These are phyloP conservation scores for Chalaropsis ovoidea DNA, from an alignment of 2,329 filamentous ascomycete genomes.

Conservation along the genomic window DNA sequence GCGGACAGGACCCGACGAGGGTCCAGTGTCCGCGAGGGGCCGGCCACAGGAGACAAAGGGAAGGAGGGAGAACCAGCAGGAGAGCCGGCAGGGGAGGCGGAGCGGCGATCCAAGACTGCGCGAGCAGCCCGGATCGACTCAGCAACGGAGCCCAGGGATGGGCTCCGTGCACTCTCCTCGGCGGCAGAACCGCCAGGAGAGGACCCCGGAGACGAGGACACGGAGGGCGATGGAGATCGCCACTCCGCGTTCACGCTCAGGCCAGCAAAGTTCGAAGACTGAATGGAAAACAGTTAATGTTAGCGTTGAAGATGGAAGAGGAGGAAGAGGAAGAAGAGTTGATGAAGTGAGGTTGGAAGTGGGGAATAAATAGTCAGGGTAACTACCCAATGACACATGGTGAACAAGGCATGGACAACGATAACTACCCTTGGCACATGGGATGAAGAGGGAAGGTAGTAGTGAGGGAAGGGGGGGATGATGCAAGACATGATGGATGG, in stretches of 20 bases:
- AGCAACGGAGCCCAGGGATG: background rate
- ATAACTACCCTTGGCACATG: background rate
- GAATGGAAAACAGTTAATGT: background rate
- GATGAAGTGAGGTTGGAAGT: background rate
- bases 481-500: background rate
- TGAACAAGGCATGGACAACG: background rate
- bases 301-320: background rate
- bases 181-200: background rate
- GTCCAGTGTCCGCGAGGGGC: background rate
- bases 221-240: background rate
- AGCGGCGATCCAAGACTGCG: background rate
- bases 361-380: background rate
- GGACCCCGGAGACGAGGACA: background rate
- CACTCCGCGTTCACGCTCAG: background rate
- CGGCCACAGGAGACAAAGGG: background rate
- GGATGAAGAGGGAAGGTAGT: background rate
- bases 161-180: background rate
- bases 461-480: background rate
- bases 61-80: background rate
- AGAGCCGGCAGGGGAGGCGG: background rate
- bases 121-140: background rate
- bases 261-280: conserved; percentile 1
- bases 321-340: background rate
- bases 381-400: background rate
- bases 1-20: background rate